Evolutionary conservation across 352 stramenopile genomes (phyloP).

Genomic region (Phytophthora europaea): DNA sequence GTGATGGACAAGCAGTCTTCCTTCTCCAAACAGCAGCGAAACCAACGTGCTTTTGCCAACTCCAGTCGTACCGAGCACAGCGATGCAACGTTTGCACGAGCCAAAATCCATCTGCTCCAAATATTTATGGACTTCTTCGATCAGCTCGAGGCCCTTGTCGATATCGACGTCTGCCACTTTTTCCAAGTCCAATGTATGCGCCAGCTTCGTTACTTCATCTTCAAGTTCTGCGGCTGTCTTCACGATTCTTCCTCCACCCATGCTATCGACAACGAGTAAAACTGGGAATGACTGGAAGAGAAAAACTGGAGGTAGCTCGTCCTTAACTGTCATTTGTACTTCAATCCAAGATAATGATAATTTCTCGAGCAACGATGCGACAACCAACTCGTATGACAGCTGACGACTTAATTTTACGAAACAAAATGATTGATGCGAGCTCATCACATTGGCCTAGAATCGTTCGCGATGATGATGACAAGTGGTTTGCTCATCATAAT

Average conservation of each 20-base stretch:
- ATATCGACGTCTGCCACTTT: conserved; percentile 7
- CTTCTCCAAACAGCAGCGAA: conserved; percentile 14
- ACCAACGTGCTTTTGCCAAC: conserved; percentile 19
- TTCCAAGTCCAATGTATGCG: neutral
- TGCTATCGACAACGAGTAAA: neutral
- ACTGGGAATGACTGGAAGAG: neutral
- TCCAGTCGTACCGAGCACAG: conserved; percentile 4
- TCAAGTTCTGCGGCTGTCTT: conserved; percentile 3
- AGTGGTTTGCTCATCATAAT: too few relatives aligned
- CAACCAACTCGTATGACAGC: too few relatives aligned
- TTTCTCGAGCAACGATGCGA: too few relatives aligned
- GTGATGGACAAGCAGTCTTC: conserved; percentile 9
- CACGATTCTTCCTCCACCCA: neutral
- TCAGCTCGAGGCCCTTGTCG: conserved; percentile 12
- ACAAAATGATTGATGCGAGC: too few relatives aligned
- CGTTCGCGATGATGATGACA: too few relatives aligned
- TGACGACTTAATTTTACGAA: too few relatives aligned
- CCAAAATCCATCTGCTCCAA: conserved; percentile 1
- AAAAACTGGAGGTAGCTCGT: neutral
- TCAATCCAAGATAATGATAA: neutral
- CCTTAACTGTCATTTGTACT: neutral
- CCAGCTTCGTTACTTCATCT: neutral
- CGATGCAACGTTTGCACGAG: neutral
- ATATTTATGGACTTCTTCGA: conserved; percentile 13
- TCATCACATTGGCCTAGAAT: too few relatives aligned